Conservation (phyloP, 148 eudicot genomes). For the Bassia scoparia region DNA sequence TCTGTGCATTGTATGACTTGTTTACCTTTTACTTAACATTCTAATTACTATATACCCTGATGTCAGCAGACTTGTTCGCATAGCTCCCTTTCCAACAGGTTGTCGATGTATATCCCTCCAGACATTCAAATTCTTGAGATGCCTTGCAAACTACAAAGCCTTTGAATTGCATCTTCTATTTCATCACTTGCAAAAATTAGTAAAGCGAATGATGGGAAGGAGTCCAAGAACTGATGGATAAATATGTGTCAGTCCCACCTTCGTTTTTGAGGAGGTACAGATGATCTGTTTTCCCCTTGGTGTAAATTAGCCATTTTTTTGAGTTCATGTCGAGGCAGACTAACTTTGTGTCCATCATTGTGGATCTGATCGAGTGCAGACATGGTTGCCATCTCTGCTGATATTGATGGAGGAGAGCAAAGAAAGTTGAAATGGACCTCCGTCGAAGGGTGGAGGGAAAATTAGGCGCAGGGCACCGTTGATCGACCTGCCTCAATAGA, state of each 20-base stretch:
- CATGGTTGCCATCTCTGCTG: conserved; percentile 95
- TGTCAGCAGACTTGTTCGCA: conserved; percentile 55
- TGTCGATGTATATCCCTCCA: conserved; percentile 64
- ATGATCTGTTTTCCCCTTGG: background rate
- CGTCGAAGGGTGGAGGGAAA: conserved; percentile 78
- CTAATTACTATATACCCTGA: conserved; percentile 12
- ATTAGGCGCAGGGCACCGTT: conserved; percentile 47
- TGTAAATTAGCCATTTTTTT: background rate
- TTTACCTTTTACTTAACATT: background rate
- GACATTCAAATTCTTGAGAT: conserved; percentile 63
- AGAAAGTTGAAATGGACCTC: conserved; percentile 55
- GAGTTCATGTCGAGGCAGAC: background rate
- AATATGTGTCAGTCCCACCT: conserved; percentile 81
- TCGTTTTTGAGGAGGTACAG: conserved; percentile 87
- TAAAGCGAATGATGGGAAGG: conserved; percentile 54
- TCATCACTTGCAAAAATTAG: conserved; percentile 51
- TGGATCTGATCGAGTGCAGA: conserved; percentile 31
- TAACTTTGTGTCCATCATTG: background rate
- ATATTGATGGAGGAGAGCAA: conserved; percentile 64
- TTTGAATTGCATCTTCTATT: conserved; percentile 62
- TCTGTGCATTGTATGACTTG: background rate
- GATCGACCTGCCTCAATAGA: conserved; percentile 56
- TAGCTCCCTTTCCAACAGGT: conserved; percentile 84
- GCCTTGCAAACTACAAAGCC: conserved; percentile 74
- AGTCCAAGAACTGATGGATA: conserved; percentile 52